phyloP scores from a whole-genome alignment of 2,329 filamentous ascomycete genomes.

The Rutstroemia sydowiana region DNA sequence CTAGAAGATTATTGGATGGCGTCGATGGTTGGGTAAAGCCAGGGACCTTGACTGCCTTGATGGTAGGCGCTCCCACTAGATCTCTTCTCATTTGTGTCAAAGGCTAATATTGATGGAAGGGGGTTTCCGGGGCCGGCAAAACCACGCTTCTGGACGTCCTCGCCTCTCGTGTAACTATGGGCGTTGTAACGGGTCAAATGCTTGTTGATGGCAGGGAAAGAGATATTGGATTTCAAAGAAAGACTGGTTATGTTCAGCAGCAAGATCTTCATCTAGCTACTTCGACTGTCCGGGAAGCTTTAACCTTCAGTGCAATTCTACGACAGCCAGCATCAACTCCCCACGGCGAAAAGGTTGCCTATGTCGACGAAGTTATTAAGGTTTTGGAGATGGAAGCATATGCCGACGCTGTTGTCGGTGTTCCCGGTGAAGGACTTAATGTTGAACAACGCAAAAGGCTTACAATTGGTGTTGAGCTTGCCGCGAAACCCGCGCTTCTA shows the following conservation, averaged over 20 bases:
- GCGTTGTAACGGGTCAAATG: constrained; percentile 82
- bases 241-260: constrained; percentile 66
- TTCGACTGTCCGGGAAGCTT: constrained; percentile 78
- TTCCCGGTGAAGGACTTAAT: constrained; percentile 75
- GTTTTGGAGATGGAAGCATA: constrained; percentile 86
- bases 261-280: constrained; percentile 84
- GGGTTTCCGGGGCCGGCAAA: constrained; percentile 69
- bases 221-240: constrained; percentile 80
- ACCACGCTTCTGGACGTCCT: constrained; percentile 84
- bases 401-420: constrained; percentile 83
- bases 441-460: constrained; percentile 67
- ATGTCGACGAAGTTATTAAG: constrained; percentile 86
- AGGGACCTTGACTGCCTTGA: constrained; percentile 79
- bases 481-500: constrained; percentile 80
- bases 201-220: constrained; percentile 56
- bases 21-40: constrained; percentile 94
- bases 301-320: constrained; percentile 77
- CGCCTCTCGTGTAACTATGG: constrained; percentile 80
- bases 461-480: constrained; percentile 90
- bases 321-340: constrained; percentile 73
- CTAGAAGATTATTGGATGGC: constrained; percentile 70
- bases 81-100: background rate
- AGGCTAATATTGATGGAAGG: constrained; percentile 28
- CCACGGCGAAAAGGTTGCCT: constrained; percentile 70
- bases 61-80: constrained; percentile 37